Evolutionary conservation across 1,139 yeast genomes (phyloP).

Genomic region (Magnusiomyces starmeri): DNA sequence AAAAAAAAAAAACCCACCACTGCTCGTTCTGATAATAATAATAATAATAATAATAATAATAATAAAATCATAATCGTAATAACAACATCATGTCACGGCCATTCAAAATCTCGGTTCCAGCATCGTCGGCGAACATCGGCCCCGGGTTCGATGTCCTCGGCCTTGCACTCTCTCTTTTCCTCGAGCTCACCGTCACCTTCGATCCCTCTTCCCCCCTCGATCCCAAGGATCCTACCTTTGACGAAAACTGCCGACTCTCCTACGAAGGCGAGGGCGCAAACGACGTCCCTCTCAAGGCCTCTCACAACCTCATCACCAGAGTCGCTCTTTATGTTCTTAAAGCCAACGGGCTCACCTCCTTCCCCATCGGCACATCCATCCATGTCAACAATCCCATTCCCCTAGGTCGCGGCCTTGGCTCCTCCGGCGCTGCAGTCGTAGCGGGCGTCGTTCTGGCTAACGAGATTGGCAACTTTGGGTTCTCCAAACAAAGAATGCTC

Average conservation of each 20-base stretch:
- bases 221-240: conserved; percentile 42
- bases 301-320: conserved; percentile 77
- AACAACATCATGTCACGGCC: conserved; percentile 5
- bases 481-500: conserved; percentile 72
- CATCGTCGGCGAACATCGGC: conserved; percentile 95
- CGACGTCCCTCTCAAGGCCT: conserved; percentile 69
- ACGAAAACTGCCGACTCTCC: conserved; percentile 59
- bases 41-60: no score
- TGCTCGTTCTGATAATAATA: no score
- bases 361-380: conserved; percentile 79
- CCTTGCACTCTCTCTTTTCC: conserved; percentile 67
- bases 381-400: conserved; percentile 88
- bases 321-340: conserved; percentile 87
- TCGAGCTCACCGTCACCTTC: conserved; percentile 60
- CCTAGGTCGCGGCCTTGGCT: conserved; percentile 91
- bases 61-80: background rate
- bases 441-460: conserved; percentile 94
- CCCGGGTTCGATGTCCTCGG: conserved; percentile 98
- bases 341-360: conserved; percentile 63
- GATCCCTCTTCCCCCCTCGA: conserved; percentile 41
- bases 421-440: conserved; percentile 98
- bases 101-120: conserved; percentile 67
- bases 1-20: background rate
- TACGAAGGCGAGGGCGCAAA: conserved; percentile 77
- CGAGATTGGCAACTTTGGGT: conserved; percentile 65